A percentile compares a stretch with the other conserved stretches of the same genome.
These are phyloP conservation scores for Hyaloperonospora brassicae DNA, from an alignment of 352 stramenopile species.

Conservation along the genomic window DNA sequence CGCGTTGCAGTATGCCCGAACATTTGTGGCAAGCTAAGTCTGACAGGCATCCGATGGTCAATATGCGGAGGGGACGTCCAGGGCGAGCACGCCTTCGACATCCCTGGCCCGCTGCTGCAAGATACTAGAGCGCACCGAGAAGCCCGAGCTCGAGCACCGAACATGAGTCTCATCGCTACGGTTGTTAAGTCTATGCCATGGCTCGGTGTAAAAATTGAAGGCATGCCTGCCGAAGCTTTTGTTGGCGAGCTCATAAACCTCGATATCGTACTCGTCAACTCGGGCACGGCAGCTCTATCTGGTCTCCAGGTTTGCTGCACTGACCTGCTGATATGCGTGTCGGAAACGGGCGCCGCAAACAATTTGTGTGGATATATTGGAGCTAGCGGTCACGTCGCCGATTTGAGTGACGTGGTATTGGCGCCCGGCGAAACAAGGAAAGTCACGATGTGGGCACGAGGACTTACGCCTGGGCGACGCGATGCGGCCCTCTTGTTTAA, in stretches of 20 bases:
- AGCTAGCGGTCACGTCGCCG: constrained; percentile 51
- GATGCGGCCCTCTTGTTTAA: constrained; percentile 57
- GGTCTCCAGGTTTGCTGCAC: constrained; percentile 59
- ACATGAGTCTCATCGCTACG: constrained; percentile 67
- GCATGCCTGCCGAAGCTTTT: constrained; percentile 33
- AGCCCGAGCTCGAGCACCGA: constrained; percentile 58
- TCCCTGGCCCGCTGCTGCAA: constrained; percentile 71
- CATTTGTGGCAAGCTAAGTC: constrained; percentile 43
- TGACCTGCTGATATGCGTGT: constrained; percentile 51
- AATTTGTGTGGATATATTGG: constrained; percentile 49
- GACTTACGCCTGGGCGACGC: constrained; percentile 31
- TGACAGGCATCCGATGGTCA: constrained; percentile 74
- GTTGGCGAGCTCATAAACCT: constrained; percentile 58
- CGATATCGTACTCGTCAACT: constrained; percentile 48
- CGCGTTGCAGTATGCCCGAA: constrained; percentile 57
- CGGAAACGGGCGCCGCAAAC: constrained; percentile 16
- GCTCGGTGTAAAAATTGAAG: constrained; percentile 64
- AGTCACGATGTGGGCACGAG: constrained; percentile 49
- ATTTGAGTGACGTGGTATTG: constrained; percentile 45
- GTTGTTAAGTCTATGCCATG: constrained; percentile 71
- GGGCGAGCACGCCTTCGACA: constrained; percentile 74
- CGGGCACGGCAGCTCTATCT: constrained; percentile 39
- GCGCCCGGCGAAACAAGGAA: constrained; percentile 41
- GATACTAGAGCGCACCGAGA: constrained; percentile 72
- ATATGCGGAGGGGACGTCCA: constrained; percentile 76